These are phyloP conservation scores for Trichoderma sp. DNA, from an alignment of 2,329 filamentous ascomycete genomes.

Conservation along the genomic window DNA sequence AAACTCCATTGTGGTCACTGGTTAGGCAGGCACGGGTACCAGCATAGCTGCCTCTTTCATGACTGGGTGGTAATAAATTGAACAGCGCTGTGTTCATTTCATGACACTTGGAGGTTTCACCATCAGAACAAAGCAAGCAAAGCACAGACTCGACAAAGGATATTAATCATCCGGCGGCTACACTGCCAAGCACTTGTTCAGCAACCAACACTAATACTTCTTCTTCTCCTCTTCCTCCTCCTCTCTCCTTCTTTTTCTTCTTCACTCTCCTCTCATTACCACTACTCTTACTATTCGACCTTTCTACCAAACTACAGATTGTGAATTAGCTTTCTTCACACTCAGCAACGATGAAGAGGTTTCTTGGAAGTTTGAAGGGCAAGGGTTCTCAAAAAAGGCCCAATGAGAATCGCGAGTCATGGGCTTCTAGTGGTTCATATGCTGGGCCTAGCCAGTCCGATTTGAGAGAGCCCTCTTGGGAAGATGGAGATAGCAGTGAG, in stretches of 20 bases:
- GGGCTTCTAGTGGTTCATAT: neutral
- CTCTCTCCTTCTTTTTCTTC: neutral
- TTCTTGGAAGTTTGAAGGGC: neutral
- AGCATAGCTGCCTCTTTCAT: conserved; percentile 28
- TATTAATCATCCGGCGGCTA: neutral
- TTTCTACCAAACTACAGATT: neutral
- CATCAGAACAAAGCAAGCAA: neutral
- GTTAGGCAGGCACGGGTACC: conserved; percentile 26
- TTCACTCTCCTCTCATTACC: neutral
- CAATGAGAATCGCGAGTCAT: neutral
- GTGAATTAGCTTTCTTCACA: neutral
- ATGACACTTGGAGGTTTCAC: neutral
- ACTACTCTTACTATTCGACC: neutral
- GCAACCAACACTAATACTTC: neutral
- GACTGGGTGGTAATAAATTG: neutral
- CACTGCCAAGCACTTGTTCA: neutral
- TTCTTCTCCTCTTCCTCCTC: neutral
- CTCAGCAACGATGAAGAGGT: neutral
- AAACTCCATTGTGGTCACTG: neutral
- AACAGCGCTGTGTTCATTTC: neutral
- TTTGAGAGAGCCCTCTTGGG: neutral
- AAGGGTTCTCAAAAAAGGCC: neutral
- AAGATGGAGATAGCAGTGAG: neutral
- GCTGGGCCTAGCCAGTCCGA: neutral
- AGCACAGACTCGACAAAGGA: neutral